Conservation (phyloP, 2,329 filamentous ascomycete species). For the Aspergillus vadensis region DNA sequence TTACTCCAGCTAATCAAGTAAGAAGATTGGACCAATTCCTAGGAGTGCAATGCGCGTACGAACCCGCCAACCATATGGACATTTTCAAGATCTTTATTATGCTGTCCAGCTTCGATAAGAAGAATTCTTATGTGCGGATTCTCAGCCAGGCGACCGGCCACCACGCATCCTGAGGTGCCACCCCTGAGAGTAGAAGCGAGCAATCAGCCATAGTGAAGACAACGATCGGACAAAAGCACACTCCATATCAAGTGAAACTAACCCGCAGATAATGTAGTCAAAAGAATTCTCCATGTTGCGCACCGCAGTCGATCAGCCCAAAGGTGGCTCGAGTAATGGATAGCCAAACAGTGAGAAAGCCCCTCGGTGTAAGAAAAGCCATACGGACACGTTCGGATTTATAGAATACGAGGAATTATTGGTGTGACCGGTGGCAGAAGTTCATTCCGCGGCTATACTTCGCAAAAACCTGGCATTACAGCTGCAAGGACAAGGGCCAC, state of each 20-base stretch:
- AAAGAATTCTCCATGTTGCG: slow-evolving; percentile 14
- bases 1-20: slow-evolving; percentile 41
- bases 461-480: not conserved
- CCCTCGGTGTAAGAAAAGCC: not conserved
- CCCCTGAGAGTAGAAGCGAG: slow-evolving; percentile 33
- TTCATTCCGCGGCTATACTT: not conserved
- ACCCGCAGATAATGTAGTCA: slow-evolving; percentile 38
- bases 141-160: slow-evolving; percentile 52
- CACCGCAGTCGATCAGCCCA: too few relatives aligned
- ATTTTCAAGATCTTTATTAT: slow-evolving; percentile 49
- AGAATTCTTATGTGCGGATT: slow-evolving; percentile 46
- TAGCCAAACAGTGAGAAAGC: not conserved
- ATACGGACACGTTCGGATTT: not conserved
- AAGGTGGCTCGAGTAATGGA: not conserved
- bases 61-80: slow-evolving; percentile 50
- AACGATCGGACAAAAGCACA: not conserved
- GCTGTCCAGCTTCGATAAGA: slow-evolving; percentile 52
- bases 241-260: not conserved
- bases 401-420: not conserved
- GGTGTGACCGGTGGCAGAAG: not conserved
- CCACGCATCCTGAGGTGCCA: slow-evolving; percentile 53
- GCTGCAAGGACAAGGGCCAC: not conserved
- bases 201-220: not conserved
- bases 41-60: slow-evolving; percentile 2
- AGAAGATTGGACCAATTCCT: not conserved